phyloP scores from a whole-genome alignment of 225 moss, liverwort and hornwort species.

The Asterella californica region DNA sequence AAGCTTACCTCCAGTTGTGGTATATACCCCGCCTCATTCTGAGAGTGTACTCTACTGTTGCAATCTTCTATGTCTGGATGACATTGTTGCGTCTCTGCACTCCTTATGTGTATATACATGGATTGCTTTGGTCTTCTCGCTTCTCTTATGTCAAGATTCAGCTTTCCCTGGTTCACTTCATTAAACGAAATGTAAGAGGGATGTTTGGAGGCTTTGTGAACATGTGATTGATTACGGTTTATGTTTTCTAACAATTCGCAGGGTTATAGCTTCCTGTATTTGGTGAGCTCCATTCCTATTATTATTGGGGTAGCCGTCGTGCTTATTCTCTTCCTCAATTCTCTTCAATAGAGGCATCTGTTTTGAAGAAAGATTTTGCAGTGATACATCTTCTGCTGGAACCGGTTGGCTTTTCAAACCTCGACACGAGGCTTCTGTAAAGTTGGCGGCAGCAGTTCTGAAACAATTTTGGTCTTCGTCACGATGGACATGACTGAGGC shows the following conservation, averaged over 20 bases:
- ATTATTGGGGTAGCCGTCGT: conserved; percentile 77
- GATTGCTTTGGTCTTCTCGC: not conserved
- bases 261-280: conserved; percentile 90
- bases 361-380: not conserved
- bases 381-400: not conserved
- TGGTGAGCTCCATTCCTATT: conserved; percentile 81
- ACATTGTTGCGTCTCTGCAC: not conserved
- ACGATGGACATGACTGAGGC: no score
- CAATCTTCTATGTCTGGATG: not conserved
- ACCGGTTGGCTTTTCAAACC: not conserved
- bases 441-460: no score
- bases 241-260: conserved; percentile 42
- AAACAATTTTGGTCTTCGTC: no score
- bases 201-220: not conserved
- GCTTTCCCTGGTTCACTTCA: not conserved
- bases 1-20: conserved; percentile 85
- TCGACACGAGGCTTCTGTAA: not conserved
- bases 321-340: conserved; percentile 83
- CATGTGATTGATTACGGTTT: not conserved
- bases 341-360: conserved; percentile 58
- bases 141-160: not conserved
- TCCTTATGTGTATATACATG: not conserved
- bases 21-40: conserved; percentile 20
- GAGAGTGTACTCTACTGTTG: not conserved
- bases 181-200: not conserved